Evolutionary conservation across 2,329 filamentous ascomycete genomes (phyloP).

Genomic region (Dendryphion nanum): DNA sequence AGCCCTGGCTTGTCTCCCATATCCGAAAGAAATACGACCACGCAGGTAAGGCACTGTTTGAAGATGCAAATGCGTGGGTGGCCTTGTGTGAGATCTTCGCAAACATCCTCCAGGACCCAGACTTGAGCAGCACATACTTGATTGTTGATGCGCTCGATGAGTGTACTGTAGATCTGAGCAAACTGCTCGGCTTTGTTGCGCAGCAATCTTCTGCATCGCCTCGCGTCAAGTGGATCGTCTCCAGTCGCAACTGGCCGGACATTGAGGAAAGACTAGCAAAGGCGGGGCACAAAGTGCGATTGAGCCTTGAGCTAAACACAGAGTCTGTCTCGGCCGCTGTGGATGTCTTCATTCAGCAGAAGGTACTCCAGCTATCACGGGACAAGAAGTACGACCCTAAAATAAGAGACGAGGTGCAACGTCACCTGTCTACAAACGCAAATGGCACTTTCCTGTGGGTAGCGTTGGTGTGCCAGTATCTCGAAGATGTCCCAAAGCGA

Average conservation of each 20-base stretch:
- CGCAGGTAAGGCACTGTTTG: constrained; percentile 38
- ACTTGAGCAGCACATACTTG: constrained; percentile 6
- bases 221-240: constrained; percentile 1
- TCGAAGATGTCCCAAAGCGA: constrained; percentile 13
- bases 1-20: constrained; percentile 34
- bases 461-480: constrained; percentile 32
- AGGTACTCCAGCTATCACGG: background rate
- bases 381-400: constrained; percentile 1
- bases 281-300: background rate
- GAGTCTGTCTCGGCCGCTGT: background rate
- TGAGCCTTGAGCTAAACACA: constrained; percentile 1
- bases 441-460: constrained; percentile 33
- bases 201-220: background rate
- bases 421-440: constrained; percentile 1
- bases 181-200: constrained; percentile 6
- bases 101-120: constrained; percentile 40
- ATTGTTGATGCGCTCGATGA: constrained; percentile 11
- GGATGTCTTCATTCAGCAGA: background rate
- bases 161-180: constrained; percentile 5
- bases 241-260: constrained; percentile 1
- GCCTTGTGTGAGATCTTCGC: constrained; percentile 39
- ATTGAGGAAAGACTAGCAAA: constrained; percentile 2
- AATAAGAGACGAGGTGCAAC: background rate
- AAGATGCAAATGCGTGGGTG: constrained; percentile 40
- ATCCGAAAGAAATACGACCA: constrained; percentile 36